A percentile compares a stretch with the other conserved stretches of the same genome.
phyloP scores from a whole-genome alignment of 495 filamentous ascomycete species.

The Endocarpon pusillum region DNA sequence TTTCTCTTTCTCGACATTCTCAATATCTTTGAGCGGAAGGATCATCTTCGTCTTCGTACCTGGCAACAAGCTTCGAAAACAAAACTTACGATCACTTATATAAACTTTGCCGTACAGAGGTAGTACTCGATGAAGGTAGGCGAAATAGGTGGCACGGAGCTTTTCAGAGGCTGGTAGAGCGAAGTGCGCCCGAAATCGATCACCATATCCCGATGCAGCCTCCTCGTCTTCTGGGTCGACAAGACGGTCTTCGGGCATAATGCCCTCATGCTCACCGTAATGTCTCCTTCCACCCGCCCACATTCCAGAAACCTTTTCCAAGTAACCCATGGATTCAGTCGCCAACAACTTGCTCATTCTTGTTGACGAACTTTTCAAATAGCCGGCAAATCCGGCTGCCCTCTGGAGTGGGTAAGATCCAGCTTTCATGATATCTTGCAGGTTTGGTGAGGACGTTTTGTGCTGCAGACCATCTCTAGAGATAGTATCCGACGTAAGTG shows the following conservation, averaged over 20 bases:
- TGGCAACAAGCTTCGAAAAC: conserved; percentile 80
- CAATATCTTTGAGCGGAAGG: conserved; percentile 77
- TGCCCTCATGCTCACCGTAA: conserved; percentile 59
- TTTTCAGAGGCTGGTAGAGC: conserved; percentile 68
- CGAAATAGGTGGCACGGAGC: conserved; percentile 83
- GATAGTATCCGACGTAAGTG: too few relatives aligned
- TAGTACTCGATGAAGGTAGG: conserved; percentile 69
- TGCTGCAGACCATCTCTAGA: too few relatives aligned
- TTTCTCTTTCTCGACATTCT: conserved; percentile 89
- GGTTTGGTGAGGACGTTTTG: too few relatives aligned
- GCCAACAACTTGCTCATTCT: conserved; percentile 76
- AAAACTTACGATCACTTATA: conserved; percentile 75
- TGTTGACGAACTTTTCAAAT: conserved; percentile 56
- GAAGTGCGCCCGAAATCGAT: conserved; percentile 80
- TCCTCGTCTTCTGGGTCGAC: conserved; percentile 51
- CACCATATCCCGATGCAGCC: conserved; percentile 39
- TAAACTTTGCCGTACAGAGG: conserved; percentile 97
- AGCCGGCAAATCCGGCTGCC: conserved; percentile 70
- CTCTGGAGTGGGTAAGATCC: conserved; percentile 71
- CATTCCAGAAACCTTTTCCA: conserved; percentile 95
- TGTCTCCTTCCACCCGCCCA: conserved; percentile 84
- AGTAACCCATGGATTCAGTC: conserved; percentile 90
- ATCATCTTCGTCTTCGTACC: conserved; percentile 90
- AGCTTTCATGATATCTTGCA: conserved; percentile 57
- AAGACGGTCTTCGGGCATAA: conserved; percentile 43